Percentiles rank a stretch among this genome's conserved stretches.
Conservation (phyloP, 2,329 filamentous ascomycete species). For the Xenosphaeropsis pyriputrescens region DNA sequence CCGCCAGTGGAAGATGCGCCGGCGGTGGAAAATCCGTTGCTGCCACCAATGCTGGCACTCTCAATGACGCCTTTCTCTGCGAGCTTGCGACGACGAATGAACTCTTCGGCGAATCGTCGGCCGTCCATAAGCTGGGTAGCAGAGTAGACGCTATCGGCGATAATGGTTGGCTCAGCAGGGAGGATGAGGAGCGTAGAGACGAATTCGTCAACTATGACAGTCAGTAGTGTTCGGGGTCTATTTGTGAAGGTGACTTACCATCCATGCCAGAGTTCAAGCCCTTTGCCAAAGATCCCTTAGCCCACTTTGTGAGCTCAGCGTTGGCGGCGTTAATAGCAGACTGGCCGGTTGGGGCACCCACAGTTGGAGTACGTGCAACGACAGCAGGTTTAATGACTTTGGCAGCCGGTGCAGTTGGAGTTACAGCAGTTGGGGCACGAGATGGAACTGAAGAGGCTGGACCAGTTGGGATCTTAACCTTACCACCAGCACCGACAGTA, state of each 20-base stretch:
- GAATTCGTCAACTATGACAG: slow-evolving; percentile 47
- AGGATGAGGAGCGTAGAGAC: slow-evolving; percentile 61
- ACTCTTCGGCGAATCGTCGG: slow-evolving; percentile 87
- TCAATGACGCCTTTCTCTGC: slow-evolving; percentile 85
- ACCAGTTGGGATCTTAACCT: slow-evolving; percentile 61
- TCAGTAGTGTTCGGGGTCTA: background rate
- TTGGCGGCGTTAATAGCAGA: slow-evolving; percentile 36
- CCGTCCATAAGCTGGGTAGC: slow-evolving; percentile 83
- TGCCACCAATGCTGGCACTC: slow-evolving; percentile 38
- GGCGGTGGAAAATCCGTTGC: slow-evolving; percentile 25
- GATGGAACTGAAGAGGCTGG: slow-evolving; percentile 33
- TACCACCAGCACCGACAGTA: slow-evolving; percentile 86
- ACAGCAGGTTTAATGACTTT: slow-evolving; percentile 22
- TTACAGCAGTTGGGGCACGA: slow-evolving; percentile 14
- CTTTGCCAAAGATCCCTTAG: slow-evolving; percentile 61
- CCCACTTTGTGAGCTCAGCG: slow-evolving; percentile 93
- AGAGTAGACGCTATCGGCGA: slow-evolving; percentile 80
- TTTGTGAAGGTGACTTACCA: slow-evolving; percentile 29
- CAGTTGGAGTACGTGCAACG: slow-evolving; percentile 28
- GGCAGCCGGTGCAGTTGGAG: slow-evolving; percentile 13
- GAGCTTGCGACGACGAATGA: slow-evolving; percentile 80
- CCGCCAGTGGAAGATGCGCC: slow-evolving; percentile 42
- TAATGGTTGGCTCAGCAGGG: slow-evolving; percentile 64
- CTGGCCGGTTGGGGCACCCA: slow-evolving; percentile 24
- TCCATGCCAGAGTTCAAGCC: slow-evolving; percentile 56